phyloP scores from a whole-genome alignment of 306 rosid species.

The Begonia fuchsioides region DNA sequence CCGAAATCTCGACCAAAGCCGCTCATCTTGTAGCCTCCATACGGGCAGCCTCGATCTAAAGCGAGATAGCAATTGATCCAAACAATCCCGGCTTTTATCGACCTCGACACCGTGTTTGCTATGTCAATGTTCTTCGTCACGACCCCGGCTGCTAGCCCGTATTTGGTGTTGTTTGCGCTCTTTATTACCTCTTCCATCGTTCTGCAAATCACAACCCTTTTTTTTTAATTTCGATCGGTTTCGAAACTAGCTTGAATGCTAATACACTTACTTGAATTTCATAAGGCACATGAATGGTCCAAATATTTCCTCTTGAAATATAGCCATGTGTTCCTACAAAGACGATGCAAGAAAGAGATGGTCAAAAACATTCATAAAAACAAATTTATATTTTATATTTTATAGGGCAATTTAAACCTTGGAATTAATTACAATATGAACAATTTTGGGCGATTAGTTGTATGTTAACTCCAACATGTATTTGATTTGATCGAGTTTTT shows the following conservation, averaged over 20 bases:
- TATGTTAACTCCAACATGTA: too few species aligned
- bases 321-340: slow-evolving; percentile 54
- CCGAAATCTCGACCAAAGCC: slow-evolving; percentile 78
- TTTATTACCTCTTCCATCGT: slow-evolving; percentile 56
- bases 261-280: slow-evolving; percentile 52
- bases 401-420: neutral
- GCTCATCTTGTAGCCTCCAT: slow-evolving; percentile 64
- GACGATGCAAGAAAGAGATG: neutral
- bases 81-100: slow-evolving; percentile 47
- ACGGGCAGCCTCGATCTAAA: slow-evolving; percentile 41
- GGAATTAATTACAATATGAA: too few species aligned
- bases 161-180: slow-evolving; percentile 48
- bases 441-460: too few species aligned
- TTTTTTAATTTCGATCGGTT: too few species aligned
- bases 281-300: slow-evolving; percentile 61
- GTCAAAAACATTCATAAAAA: neutral
- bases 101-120: slow-evolving; percentile 66
- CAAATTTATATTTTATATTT: neutral
- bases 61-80: slow-evolving; percentile 69
- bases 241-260: too few species aligned
- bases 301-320: slow-evolving; percentile 55
- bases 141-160: slow-evolving; percentile 69
- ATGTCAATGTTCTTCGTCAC: slow-evolving; percentile 44
- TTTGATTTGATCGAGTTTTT: too few species aligned
- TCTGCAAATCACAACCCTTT: slow-evolving; percentile 12